Percentiles rank a stretch among this genome's conserved stretches.
These are phyloP conservation scores for Penicillium sp. DNA, from an alignment of 2,329 filamentous ascomycete genomes.

Conservation along the genomic window DNA sequence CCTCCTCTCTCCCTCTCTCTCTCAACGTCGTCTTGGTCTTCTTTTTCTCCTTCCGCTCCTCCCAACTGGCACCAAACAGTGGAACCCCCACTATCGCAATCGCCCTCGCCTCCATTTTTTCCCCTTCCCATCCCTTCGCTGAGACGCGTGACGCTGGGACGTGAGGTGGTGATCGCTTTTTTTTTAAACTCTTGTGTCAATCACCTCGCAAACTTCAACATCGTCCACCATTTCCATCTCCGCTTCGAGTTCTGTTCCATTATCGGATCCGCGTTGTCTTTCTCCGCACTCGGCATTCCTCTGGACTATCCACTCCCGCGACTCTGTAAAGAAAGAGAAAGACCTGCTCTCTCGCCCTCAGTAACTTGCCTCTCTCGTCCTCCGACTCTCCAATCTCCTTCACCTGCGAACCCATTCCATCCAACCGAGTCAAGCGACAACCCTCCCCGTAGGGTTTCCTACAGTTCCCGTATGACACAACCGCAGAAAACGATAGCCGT, in stretches of 20 bases:
- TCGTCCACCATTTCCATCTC: no score
- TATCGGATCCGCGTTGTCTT: no score
- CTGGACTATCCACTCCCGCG: no score
- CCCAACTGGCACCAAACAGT: conserved; percentile 1
- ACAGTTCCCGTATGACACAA: conserved; percentile 34
- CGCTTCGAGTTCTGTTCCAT: no score
- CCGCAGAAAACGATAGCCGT: conserved; percentile 77
- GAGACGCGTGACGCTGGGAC: conserved; percentile 21
- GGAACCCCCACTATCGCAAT: conserved; percentile 21
- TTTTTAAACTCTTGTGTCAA: not conserved
- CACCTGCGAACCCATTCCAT: conserved; percentile 1
- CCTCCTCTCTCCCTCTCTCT: conserved; percentile 4
- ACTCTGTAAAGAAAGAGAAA: no score
- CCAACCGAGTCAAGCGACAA: conserved; percentile 1
- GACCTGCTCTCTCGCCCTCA: no score
- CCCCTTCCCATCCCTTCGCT: conserved; percentile 10
- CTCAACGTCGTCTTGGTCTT: not conserved
- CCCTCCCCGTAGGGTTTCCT: conserved; percentile 2
- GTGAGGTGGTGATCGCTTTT: no score
- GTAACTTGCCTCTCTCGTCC: no score
- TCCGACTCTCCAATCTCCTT: conserved; percentile 1
- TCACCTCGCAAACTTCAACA: not conserved
- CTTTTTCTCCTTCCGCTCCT: not conserved
- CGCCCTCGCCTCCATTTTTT: conserved; percentile 15
- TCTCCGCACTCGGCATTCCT: no score